Base-by-base conservation (phyloP, 164 flowering plant species). In the Saururus chinensis region DNA sequence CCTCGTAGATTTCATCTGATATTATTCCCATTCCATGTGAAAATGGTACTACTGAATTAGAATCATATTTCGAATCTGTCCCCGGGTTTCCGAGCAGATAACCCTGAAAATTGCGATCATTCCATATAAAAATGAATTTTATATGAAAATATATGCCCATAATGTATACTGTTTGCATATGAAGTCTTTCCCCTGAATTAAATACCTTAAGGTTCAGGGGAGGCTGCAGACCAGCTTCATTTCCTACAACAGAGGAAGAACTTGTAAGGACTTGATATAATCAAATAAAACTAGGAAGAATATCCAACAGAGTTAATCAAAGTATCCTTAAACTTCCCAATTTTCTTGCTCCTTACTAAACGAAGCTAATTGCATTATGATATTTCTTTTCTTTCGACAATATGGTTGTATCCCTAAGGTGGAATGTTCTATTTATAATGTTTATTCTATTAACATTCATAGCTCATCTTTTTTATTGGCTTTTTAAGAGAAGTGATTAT, bases 1-100 rank as follows among this genome's bases (percentile, higher is more conserved):
- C 88, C 88, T 78, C 68, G 24, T 76, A 84, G 13, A 75, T 71
- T 66, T 81, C 80, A 48, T 81, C 79, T 0, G 84, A 77, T 41
- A 84, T 67, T 25, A 84, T 68, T 0, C 64, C 75, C 81, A 80
- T 73, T 2, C 77, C 74, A 68, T 78, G 79, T 25, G 64, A 75
- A 66, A 59, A 80, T 51, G 72, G 74, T 19, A 80, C 54, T 45
- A 59, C 57, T 19, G 70, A 60, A 60, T 74, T 75, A 0, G 5
- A 1, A 51, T 75, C 81, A 0, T 22, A 19, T 40, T 37, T 52
- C 4, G 1, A 0, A 62, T 77, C 68, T 7, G 80, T 72, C 14
- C 25, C 4, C 3, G 85, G 81, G 41, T 78, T 79, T 21, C 88
- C 83, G 7, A 78, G 71, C 45, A 81, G 30, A 61, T 79, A 82